Conservation (phyloP, 345 rosid genomes). For the Euphorbia pulcherrima region DNA sequence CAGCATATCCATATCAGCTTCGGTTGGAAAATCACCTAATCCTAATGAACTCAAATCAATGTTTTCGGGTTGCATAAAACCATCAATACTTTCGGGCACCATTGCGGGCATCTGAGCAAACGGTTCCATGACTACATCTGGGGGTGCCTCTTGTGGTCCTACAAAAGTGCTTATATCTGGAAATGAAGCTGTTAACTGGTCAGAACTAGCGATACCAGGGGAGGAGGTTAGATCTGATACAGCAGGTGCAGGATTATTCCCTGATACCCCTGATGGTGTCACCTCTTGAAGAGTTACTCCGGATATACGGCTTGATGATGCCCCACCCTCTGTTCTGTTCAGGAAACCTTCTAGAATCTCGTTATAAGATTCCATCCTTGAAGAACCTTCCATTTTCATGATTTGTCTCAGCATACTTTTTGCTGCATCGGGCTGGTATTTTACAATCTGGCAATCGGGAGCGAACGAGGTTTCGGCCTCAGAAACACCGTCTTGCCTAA, state of each 20-base stretch:
- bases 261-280: conserved; percentile 46
- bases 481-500: conserved; percentile 58
- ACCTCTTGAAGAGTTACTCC: conserved; percentile 84
- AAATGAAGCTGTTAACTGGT: conserved; percentile 39
- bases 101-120: conserved; percentile 46
- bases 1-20: conserved; percentile 63
- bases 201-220: conserved; percentile 34
- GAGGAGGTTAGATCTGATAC: conserved; percentile 48
- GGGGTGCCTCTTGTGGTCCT: conserved; percentile 38
- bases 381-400: conserved; percentile 50
- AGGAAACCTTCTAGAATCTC: conserved; percentile 46
- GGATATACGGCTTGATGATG: conserved; percentile 41
- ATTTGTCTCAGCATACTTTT: conserved; percentile 66
- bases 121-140: conserved; percentile 42
- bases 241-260: conserved; percentile 30
- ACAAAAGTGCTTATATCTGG: conserved; percentile 42
- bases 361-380: conserved; percentile 48
- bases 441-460: conserved; percentile 86
- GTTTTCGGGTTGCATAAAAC: conserved; percentile 35
- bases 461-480: conserved; percentile 44
- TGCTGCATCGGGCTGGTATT: conserved; percentile 79
- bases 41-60: conserved; percentile 45
- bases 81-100: conserved; percentile 48
- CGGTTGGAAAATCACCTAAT: conserved; percentile 42
- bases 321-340: conserved; percentile 43